Conservation (phyloP, 441 rosid genomes). For the Populus hybrid region DNA sequence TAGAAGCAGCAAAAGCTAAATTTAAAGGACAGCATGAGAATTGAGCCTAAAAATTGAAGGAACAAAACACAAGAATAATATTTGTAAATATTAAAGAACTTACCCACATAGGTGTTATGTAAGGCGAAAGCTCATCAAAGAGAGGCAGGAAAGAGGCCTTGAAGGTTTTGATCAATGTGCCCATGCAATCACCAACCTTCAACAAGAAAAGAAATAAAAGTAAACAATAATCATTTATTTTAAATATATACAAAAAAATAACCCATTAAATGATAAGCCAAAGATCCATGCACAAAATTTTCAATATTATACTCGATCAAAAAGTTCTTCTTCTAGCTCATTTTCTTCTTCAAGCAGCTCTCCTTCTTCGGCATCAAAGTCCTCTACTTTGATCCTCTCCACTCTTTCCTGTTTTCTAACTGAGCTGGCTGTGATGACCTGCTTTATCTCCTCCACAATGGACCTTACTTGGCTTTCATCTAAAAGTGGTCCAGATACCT, state of each 20-base stretch:
- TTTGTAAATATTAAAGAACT: slow-evolving; percentile 25
- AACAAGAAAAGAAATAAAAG: slow-evolving; percentile 20
- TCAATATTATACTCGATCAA: slow-evolving; percentile 67
- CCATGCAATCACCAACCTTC: slow-evolving; percentile 97
- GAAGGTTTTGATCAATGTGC: slow-evolving; percentile 93
- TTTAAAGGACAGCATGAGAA: background rate
- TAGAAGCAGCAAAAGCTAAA: background rate
- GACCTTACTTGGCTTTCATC: slow-evolving; percentile 89
- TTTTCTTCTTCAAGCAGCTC: slow-evolving; percentile 97
- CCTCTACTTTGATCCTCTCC: slow-evolving; percentile 92
- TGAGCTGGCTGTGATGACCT: slow-evolving; percentile 93
- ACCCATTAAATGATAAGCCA: background rate
- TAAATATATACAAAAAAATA: slow-evolving; percentile 22
- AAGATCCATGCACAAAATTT: slow-evolving; percentile 4
- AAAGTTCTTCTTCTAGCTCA: slow-evolving; percentile 98
- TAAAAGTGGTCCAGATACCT: slow-evolving; percentile 84
- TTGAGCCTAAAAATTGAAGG: background rate
- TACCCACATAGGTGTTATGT: slow-evolving; percentile 99
- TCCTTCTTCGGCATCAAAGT: slow-evolving; percentile 94
- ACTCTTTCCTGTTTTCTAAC: slow-evolving; percentile 89
- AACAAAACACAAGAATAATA: background rate
- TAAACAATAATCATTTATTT: slow-evolving; percentile 5
- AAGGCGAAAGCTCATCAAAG: slow-evolving; percentile 89
- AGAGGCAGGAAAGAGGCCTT: slow-evolving; percentile 87
- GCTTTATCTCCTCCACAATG: slow-evolving; percentile 87